Evolutionary conservation across 805 yeast species (phyloP), one percentile per base, ranked within the genome.

Genomic region (Komagataella pastoris): DNA sequence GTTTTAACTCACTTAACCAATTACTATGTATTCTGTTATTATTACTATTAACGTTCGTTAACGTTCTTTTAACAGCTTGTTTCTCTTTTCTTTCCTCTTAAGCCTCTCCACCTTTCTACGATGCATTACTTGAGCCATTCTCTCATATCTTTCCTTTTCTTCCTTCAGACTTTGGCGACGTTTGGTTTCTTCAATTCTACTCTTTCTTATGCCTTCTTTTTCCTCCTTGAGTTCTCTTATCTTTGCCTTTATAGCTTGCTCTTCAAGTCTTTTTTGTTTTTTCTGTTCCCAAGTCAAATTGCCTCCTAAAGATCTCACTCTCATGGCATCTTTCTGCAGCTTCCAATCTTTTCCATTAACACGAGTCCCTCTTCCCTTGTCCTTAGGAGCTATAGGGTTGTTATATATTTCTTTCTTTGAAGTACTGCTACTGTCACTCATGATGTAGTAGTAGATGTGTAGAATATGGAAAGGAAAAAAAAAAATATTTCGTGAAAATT

Each of bases 61-160:
- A 19, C 14, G 47, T n/a, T 14, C 23, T 23, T 24, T 44, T 14
- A 24, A n/a, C n/a, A 48, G 14, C n/a, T 91, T 91, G 72, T 90
- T 91, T 70, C 98, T 83, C 84, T 91, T 91, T 65, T 91, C 99
- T 63, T 85, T 82, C 72, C 85, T 83, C 70, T 85, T 83, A 70
- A 91, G 65, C 68, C 99, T 79, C 57, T 89, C 98, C 46, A 89
- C 86, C 72, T 81, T 85, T 81, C 89, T 90, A 47, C 85, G 85
- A 64, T 88, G 91, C 96, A 91, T 87, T 68, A 85, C 88, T 52
- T 79, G 76, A 10, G 96, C 93, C 63, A 91, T 65, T 62, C 73
- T 74, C 61, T 85, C 95, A 62, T 82, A 87, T 60, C 99, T 79
- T 65, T 91, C 97, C 66, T 80, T 80, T 66, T 91, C 99, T 53